Base-by-base conservation (phyloP, 169 alveolate species). In the Plasmodium adleri region DNA sequence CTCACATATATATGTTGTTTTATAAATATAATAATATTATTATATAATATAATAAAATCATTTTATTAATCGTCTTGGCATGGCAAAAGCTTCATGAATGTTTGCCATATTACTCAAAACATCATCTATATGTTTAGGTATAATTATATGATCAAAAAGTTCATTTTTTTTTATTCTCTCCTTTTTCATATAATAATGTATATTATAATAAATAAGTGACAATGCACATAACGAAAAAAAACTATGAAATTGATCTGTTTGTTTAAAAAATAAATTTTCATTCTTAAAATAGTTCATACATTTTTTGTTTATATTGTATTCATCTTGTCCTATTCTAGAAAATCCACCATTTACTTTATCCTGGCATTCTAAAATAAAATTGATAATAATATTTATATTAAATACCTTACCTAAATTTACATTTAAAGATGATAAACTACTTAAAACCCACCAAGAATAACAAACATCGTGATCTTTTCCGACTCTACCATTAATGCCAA, bases 391-490 rank as follows among this genome's bases (percentile, higher is more conserved):
- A 17, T 78, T 64, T 20, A 78, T 60, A 78, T 78, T 78, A 20
- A 78, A 78, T 43, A 64, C 32, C 39, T 78, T 22, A 6, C 72
- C 67, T 28, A 78, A 32, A 64, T 64, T 64, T 39, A 32, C 32
- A 50, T 66, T 78, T 60, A 78, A 28, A 12, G 78, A 24, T 22
- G 67, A 71, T 47, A 94, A 72, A 45, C 95, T 90, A 15, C 93
- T 92, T 70, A 94, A 74, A 45, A 88, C 64, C 96, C 96, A 94
- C 92, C 92, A 94, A 22, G 94, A 72, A 80, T 94, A 94, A 67
- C 96, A 94, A 17, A 94, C 92, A 58, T 94, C 96, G 58, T 89
- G 91, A 7, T 91, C 59, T 62, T 94, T 94, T 49, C 94, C 95
- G 0, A 89, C 92, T 9, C 95, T 59, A 13, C 96, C 96, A n/a